These are phyloP conservation scores for Lentinula sp. DNA, from an alignment of 768 basidiomycete species.

Conservation along the genomic window DNA sequence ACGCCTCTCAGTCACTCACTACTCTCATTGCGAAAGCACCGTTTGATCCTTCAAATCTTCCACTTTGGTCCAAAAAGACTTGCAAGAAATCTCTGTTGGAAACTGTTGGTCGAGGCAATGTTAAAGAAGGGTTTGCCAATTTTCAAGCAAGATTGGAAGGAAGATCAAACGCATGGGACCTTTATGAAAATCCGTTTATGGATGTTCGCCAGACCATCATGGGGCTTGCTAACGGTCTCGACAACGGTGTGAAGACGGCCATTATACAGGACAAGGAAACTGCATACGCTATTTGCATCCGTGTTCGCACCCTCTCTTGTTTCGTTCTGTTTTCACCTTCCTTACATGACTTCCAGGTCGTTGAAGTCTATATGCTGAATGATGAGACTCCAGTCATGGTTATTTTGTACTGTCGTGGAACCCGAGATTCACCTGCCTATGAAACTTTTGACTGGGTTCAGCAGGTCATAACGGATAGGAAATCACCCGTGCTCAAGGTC, in stretches of 20 bases:
- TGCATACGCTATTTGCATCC: slow-evolving; percentile 2
- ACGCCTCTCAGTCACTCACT: neutral
- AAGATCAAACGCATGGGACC: neutral
- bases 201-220: slow-evolving; percentile 9
- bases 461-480: neutral
- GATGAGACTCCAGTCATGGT: slow-evolving; percentile 7
- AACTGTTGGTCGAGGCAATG: neutral
- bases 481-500: neutral
- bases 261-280: slow-evolving; percentile 5
- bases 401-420: slow-evolving; percentile 1
- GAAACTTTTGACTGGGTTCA: neutral
- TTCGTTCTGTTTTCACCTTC: neutral
- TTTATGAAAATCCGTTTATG: slow-evolving; percentile 8
- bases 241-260: neutral
- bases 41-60: neutral
- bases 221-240: neutral
- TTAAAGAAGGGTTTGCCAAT: neutral
- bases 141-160: neutral
- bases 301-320: neutral
- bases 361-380: neutral
- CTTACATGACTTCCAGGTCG: neutral
- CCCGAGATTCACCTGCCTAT: neutral
- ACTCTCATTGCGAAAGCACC: neutral
- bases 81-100: neutral
- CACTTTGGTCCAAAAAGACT: neutral